Base-by-base conservation (phyloP, 1,284 basidiomycete genomes). In the Meira miltonrushii region DNA sequence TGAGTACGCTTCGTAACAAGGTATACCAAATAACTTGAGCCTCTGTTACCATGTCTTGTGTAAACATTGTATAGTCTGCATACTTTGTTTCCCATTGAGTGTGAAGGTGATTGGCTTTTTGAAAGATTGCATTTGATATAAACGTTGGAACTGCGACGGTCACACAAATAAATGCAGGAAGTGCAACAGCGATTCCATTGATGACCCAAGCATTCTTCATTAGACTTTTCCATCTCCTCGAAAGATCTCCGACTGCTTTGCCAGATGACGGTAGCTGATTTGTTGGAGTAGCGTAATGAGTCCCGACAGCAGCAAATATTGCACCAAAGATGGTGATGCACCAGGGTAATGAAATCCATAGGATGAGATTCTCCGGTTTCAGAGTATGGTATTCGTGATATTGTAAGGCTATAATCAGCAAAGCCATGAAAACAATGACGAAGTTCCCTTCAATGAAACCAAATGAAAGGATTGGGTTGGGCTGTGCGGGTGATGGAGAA, bases 211-310 rank as follows among this genome's bases (percentile, higher is more conserved):
- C 21, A 33, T 33, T 17, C 5, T 33, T 17, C 11, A 39, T n/a
- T 19, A 39, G 7, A n/a, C 25, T 53, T 25, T 53, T 13, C 28
- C 3, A 33, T 33, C 4, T 8, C 8, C 28, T 33, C 28, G 28
- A 4, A 4, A 33, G 28, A 33, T 8, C 8, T 33, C 28, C 4
- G 8, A 3, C 8, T 8, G 28, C 8, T 33, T 33, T 8, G 28
- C 8, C 28, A 3, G 28, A 33, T 4, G 28, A 33, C 28, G 28
- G 28, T 33, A 33, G 8, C 3, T 33, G 28, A 15, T 17, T 19
- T 19, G 17, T 53, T 13, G 50, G 50, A 37, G 39, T 39, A 41
- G 50, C 50, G 38, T 33, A 53, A 38, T 53, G 37, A 5, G 50
- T 53, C n/a, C 50, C 50, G 7, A n/a, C n/a, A 25, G 50, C 50